Evolutionary conservation across 306 rosid genomes (phyloP).

Genomic region (Styphnolobium japonicum): DNA sequence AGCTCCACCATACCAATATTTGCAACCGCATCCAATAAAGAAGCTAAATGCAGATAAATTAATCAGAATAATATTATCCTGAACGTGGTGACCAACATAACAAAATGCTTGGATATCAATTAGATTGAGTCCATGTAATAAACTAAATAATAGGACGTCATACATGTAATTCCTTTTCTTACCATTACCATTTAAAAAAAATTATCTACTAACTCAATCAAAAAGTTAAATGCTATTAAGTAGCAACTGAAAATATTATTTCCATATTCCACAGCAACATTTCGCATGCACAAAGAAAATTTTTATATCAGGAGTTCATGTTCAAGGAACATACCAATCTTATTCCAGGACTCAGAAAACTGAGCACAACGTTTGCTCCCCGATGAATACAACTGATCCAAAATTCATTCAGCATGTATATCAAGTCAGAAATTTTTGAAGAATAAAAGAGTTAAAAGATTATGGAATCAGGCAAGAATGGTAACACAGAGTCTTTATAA

Average conservation of each 20-base stretch:
- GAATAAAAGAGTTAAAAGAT: background rate
- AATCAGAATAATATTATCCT: constrained; percentile 21
- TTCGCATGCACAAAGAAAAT: background rate
- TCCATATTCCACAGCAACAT: background rate
- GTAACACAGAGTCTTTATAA: background rate
- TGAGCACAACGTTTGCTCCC: constrained; percentile 72
- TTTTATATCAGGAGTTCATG: background rate
- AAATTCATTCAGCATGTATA: constrained; percentile 14
- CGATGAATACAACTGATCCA: constrained; percentile 68
- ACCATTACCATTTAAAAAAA: constrained; percentile 18
- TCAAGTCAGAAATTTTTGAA: constrained; percentile 15
- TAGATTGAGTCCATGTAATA: background rate
- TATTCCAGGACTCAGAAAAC: constrained; percentile 68
- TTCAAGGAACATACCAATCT: constrained; percentile 56
- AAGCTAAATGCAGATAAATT: constrained; percentile 42
- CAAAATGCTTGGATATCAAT: background rate
- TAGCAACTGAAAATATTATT: background rate
- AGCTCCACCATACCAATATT: constrained; percentile 72
- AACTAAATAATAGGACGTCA: background rate
- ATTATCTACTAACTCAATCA: constrained; percentile 5
- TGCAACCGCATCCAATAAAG: constrained; percentile 65
- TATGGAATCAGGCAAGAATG: background rate
- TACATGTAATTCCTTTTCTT: background rate
- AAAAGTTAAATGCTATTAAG: background rate
- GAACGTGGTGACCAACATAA: background rate